Conservation (phyloP, 306 rosid species). For the Quercus engelmannii region DNA sequence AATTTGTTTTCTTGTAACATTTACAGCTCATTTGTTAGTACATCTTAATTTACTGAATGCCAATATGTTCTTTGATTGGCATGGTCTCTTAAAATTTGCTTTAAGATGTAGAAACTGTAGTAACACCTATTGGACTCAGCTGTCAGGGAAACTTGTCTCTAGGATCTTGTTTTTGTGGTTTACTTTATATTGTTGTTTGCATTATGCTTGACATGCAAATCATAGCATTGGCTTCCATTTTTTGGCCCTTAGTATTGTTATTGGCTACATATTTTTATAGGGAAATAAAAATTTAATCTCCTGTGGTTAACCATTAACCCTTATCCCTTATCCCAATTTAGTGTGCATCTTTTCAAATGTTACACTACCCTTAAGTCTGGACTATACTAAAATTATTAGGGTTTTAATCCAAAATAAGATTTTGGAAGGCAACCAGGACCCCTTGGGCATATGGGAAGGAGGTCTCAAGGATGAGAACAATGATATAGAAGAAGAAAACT, state of each 20-base stretch:
- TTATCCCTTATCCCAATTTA: too few species aligned
- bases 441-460: too few species aligned
- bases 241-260: not conserved
- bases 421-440: too few species aligned
- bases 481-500: too few species aligned
- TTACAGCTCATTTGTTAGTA: not conserved
- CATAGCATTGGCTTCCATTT: not conserved
- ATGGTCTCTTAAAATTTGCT: conserved; percentile 3
- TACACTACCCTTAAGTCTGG: too few species aligned
- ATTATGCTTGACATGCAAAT: not conserved
- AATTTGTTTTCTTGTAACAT: conserved; percentile 18
- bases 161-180: not conserved
- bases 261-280: not conserved
- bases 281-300: not conserved
- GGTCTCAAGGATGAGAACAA: too few species aligned
- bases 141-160: not conserved
- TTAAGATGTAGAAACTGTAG: not conserved
- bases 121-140: not conserved
- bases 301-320: not conserved
- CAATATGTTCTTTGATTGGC: not conserved
- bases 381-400: too few species aligned
- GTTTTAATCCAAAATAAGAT: too few species aligned
- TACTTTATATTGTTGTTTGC: not conserved
- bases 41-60: not conserved
- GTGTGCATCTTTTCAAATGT: too few species aligned